phyloP scores from a whole-genome alignment of 768 basidiomycete species.

The Roridomyces roridus region DNA sequence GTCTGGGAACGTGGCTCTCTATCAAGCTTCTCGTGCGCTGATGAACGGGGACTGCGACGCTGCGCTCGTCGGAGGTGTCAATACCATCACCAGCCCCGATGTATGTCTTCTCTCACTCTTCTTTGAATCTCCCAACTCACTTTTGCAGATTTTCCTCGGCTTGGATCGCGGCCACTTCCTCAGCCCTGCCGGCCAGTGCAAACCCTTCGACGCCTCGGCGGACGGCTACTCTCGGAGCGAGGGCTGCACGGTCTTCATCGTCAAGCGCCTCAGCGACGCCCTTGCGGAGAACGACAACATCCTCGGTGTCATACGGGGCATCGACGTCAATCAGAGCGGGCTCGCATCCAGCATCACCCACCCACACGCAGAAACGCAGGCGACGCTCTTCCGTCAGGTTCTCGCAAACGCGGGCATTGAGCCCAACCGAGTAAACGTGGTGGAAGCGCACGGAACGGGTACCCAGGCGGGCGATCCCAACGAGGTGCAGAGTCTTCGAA shows the following conservation, averaged over 20 bases:
- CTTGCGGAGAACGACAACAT: constrained; percentile 70
- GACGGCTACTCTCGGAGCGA: constrained; percentile 78
- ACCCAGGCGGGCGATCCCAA: constrained; percentile 73
- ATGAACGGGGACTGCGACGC: constrained; percentile 68
- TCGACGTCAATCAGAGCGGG: constrained; percentile 78
- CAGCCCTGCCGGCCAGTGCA: constrained; percentile 70
- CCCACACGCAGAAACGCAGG: constrained; percentile 70
- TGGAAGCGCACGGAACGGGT: constrained; percentile 80
- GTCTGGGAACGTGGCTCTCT: constrained; percentile 69
- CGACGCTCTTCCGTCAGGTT: constrained; percentile 55
- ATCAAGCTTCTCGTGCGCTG: constrained; percentile 73
- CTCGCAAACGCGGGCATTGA: constrained; percentile 51
- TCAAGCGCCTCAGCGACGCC: constrained; percentile 75
- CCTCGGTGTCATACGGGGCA: constrained; percentile 69
- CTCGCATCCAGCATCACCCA: constrained; percentile 72
- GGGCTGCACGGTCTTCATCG: constrained; percentile 72
- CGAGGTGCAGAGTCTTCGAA: constrained; percentile 69
- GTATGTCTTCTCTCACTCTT: constrained; percentile 43
- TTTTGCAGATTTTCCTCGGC: constrained; percentile 67
- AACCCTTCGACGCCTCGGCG: constrained; percentile 71
- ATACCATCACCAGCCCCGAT: constrained; percentile 73
- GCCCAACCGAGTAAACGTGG: constrained; percentile 57
- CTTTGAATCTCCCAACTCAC: background rate
- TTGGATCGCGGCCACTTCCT: constrained; percentile 75
- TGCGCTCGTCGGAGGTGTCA: constrained; percentile 79